phyloP scores from a whole-genome alignment of 2,329 filamentous ascomycete species.

The Aspergillus sp. region DNA sequence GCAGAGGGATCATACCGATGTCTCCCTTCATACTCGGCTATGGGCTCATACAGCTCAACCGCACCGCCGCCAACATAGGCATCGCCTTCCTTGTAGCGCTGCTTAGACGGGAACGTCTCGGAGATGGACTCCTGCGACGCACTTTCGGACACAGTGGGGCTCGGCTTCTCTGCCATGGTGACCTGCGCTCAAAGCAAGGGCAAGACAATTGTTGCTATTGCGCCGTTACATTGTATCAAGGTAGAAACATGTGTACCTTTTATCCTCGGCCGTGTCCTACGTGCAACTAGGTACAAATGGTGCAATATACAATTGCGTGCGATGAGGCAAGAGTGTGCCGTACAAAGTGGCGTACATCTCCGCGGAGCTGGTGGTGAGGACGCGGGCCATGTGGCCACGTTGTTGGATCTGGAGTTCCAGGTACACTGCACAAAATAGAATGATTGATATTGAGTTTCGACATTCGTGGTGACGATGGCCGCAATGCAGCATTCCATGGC shows the following conservation, averaged over 20 bases:
- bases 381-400: too few relatives aligned
- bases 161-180: neutral
- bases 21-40: slow-evolving; percentile 46
- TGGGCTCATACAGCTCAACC: slow-evolving; percentile 19
- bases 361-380: neutral
- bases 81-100: slow-evolving; percentile 1
- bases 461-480: too few relatives aligned
- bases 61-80: slow-evolving; percentile 5
- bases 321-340: neutral
- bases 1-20: slow-evolving; percentile 48
- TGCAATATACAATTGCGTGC: slow-evolving; percentile 9
- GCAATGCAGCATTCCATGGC: too few relatives aligned
- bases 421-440: too few relatives aligned
- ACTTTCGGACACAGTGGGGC: neutral
- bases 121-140: neutral
- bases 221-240: neutral
- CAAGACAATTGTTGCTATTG: neutral
- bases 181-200: neutral
- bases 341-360: neutral
- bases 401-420: too few relatives aligned
- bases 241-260: neutral
- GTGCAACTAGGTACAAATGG: neutral
- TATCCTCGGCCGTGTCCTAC: neutral
- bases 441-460: too few relatives aligned
- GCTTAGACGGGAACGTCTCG: neutral